Conservation (phyloP, 805 yeast species). For the Ogataea siamensis region DNA sequence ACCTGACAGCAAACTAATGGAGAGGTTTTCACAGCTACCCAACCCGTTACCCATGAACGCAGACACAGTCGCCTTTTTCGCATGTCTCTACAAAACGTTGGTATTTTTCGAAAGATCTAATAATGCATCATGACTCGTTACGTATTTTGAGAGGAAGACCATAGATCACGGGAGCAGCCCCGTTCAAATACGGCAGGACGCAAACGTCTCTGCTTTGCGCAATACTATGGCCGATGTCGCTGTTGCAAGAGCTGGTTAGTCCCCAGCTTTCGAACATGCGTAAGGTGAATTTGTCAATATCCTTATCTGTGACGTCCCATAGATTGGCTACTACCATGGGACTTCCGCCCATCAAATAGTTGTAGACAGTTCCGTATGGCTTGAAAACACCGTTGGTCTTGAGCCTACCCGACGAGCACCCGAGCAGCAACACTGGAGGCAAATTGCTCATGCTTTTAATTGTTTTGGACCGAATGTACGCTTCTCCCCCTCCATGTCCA, state of each 20-base stretch:
- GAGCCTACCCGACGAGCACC: constrained; percentile 85
- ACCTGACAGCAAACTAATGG: constrained; percentile 1
- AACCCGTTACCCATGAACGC: constrained; percentile 7
- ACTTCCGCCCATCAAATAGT: constrained; percentile 76
- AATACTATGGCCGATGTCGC: constrained; percentile 55
- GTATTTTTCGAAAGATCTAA: constrained; percentile 6
- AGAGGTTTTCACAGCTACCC: constrained; percentile 1
- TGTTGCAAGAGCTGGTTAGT: constrained; percentile 26
- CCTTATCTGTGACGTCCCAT: constrained; percentile 98
- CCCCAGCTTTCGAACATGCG: constrained; percentile 69
- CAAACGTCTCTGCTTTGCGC: constrained; percentile 63
- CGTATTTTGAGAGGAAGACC: constrained; percentile 65
- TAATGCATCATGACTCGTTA: constrained; percentile 8
- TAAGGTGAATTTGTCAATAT: constrained; percentile 75
- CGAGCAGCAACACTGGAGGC: constrained; percentile 70
- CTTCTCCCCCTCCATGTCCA: constrained; percentile 98
- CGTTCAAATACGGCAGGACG: constrained; percentile 71
- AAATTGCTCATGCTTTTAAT: constrained; percentile 43
- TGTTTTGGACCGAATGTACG: constrained; percentile 57
- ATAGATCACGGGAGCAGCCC: constrained; percentile 89
- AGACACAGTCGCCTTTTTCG: constrained; percentile 1
- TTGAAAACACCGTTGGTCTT: constrained; percentile 57
- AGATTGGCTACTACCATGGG: constrained; percentile 81
- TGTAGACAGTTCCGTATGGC: constrained; percentile 72
- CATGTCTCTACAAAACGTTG: constrained; percentile 1